Evolutionary conservation across 306 rosid genomes (phyloP).

Genomic region (Cicer cuneatum): DNA sequence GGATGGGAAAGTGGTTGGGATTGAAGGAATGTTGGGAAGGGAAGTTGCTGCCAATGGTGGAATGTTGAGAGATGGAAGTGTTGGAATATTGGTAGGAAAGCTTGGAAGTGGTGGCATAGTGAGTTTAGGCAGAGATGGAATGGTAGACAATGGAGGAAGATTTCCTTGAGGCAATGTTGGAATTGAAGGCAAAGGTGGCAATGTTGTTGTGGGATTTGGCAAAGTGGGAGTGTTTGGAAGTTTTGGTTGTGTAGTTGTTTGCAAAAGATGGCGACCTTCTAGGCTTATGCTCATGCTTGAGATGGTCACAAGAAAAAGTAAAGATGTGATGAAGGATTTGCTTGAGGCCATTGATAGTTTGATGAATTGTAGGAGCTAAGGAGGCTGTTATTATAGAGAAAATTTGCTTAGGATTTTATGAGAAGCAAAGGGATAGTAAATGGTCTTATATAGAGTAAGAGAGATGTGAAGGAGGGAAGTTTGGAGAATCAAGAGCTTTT

Average conservation of each 20-base stretch:
- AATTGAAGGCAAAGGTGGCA: slow-evolving; percentile 34
- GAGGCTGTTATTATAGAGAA: background rate
- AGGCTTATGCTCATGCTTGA: slow-evolving; percentile 38
- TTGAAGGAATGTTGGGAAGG: slow-evolving; percentile 27
- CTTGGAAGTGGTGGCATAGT: slow-evolving; percentile 43
- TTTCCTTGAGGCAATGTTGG: slow-evolving; percentile 28
- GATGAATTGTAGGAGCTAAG: background rate
- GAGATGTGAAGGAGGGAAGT: slow-evolving; percentile 2
- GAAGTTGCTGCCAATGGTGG: slow-evolving; percentile 27
- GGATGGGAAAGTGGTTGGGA: slow-evolving; percentile 43
- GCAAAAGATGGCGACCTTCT: slow-evolving; percentile 46
- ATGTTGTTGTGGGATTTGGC: slow-evolving; percentile 23
- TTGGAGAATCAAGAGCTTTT: slow-evolving; percentile 8
- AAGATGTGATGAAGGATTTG: slow-evolving; percentile 25
- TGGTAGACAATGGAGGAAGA: slow-evolving; percentile 16
- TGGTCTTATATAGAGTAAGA: slow-evolving; percentile 32
- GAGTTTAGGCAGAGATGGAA: slow-evolving; percentile 16
- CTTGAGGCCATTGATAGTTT: slow-evolving; percentile 38
- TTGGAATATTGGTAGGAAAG: slow-evolving; percentile 14
- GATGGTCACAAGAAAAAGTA: slow-evolving; percentile 34
- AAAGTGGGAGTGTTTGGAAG: slow-evolving; percentile 36
- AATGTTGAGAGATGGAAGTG: slow-evolving; percentile 14
- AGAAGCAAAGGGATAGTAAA: background rate
- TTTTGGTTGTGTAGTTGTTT: slow-evolving; percentile 43
- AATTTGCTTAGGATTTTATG: slow-evolving; percentile 31